phyloP scores from a whole-genome alignment of 2,329 filamentous ascomycete genomes.

The Xylariaceae sp. region DNA sequence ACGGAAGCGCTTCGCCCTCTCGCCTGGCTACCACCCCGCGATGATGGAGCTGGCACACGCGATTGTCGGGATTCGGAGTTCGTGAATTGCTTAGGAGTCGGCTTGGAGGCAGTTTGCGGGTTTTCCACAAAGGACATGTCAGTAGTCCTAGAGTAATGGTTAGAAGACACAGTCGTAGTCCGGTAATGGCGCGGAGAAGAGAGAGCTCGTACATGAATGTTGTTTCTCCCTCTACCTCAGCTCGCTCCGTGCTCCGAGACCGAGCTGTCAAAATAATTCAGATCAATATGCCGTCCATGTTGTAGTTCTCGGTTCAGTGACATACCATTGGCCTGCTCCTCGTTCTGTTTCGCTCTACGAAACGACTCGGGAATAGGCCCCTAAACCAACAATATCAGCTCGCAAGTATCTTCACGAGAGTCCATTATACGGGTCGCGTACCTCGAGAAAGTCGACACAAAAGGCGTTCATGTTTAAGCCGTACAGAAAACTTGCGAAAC shows the following conservation, averaged over 20 bases:
- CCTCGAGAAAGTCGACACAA: constrained; percentile 95
- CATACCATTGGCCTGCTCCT: constrained; percentile 24
- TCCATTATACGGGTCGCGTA: constrained; percentile 30
- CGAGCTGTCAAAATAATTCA: constrained; percentile 13
- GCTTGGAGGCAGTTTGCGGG: constrained; percentile 54
- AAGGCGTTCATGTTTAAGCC: constrained; percentile 99
- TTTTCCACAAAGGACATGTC: constrained; percentile 90
- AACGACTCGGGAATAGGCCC: constrained; percentile 83
- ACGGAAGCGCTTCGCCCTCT: constrained; percentile 34
- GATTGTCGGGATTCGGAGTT: constrained; percentile 42
- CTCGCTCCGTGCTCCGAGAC: constrained; percentile 29
- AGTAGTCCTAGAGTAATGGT: constrained; percentile 59
- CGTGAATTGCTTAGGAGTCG: constrained; percentile 41
- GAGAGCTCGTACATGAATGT: constrained; percentile 70
- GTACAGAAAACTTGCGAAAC: constrained; percentile 91
- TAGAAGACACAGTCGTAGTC: constrained; percentile 17
- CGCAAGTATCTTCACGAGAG: neutral
- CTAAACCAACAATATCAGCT: constrained; percentile 38
- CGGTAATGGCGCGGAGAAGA: constrained; percentile 13
- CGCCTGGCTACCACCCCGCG: constrained; percentile 35
- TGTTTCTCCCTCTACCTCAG: constrained; percentile 57
- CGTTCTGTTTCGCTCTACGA: constrained; percentile 56
- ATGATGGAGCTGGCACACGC: constrained; percentile 41
- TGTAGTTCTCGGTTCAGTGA: neutral
- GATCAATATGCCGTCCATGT: constrained; percentile 4